Percentiles rank a stretch among this genome's conserved stretches.
Evolutionary conservation across 345 rosid species (phyloP).

Genomic region (Bruguiera sexangula): DNA sequence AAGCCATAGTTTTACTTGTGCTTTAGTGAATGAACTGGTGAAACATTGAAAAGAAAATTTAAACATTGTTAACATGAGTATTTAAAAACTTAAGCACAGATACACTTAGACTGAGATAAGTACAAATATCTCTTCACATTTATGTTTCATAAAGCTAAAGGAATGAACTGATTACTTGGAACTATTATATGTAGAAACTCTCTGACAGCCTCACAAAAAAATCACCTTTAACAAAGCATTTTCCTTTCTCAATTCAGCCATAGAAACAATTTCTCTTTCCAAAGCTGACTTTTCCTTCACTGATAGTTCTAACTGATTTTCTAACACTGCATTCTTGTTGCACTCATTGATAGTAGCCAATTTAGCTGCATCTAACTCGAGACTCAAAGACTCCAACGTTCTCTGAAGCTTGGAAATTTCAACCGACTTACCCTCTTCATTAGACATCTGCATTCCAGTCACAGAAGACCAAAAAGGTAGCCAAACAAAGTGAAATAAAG

Average conservation of each 20-base stretch:
- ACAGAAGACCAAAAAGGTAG: not conserved
- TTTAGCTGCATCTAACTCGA: constrained; percentile 92
- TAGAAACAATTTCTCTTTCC: constrained; percentile 59
- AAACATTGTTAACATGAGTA: not conserved
- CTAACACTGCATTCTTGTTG: constrained; percentile 81
- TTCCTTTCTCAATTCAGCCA: constrained; percentile 68
- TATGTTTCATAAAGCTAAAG: not conserved
- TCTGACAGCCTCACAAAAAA: constrained; percentile 1
- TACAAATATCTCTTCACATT: not conserved
- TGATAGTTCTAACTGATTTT: constrained; percentile 72
- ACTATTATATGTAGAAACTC: not conserved
- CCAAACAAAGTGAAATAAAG: not conserved
- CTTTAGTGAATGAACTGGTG: not conserved
- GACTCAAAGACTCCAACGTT: constrained; percentile 64
- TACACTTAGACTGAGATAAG: not conserved
- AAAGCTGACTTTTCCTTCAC: constrained; percentile 69
- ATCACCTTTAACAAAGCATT: constrained; percentile 69
- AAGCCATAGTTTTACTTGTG: not conserved
- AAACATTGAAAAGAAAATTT: not conserved
- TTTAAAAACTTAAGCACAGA: not conserved
- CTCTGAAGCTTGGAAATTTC: constrained; percentile 78
- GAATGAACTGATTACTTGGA: not conserved
- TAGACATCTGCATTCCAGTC: constrained; percentile 58
- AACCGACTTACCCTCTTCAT: constrained; percentile 65
- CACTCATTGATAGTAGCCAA: constrained; percentile 80